Conservation (phyloP, 805 yeast species). For the Citeromyces matritensis region DNA sequence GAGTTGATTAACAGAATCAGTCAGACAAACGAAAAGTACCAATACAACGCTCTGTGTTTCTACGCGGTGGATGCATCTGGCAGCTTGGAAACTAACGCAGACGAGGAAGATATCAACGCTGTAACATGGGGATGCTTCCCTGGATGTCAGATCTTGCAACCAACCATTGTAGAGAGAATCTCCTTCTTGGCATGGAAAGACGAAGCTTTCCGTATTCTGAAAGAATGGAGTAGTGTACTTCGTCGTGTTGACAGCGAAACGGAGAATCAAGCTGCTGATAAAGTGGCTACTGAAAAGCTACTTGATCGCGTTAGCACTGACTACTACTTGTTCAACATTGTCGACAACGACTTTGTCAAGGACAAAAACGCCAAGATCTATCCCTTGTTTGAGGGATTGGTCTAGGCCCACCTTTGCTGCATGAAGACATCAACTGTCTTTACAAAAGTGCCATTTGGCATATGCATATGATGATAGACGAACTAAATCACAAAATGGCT, state of each 20-base stretch:
- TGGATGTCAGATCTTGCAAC: slow-evolving; percentile 86
- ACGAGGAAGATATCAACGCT: slow-evolving; percentile 72
- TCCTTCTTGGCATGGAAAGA: slow-evolving; percentile 97
- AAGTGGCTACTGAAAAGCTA: slow-evolving; percentile 10
- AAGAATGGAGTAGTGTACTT: slow-evolving; percentile 61
- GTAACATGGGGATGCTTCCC: slow-evolving; percentile 99
- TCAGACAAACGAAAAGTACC: slow-evolving; percentile 16
- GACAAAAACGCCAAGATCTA: slow-evolving; percentile 42
- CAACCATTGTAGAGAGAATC: slow-evolving; percentile 85
- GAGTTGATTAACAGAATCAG: slow-evolving; percentile 28
- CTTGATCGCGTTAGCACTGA: slow-evolving; percentile 32
- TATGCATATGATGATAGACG: background rate
- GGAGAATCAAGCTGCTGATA: slow-evolving; percentile 7
- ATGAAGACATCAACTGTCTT: slow-evolving; percentile 5
- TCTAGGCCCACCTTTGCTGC: background rate
- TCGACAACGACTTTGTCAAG: slow-evolving; percentile 63
- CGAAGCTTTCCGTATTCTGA: slow-evolving; percentile 72
- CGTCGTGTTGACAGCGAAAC: no score
- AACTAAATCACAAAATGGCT: no score
- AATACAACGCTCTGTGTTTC: slow-evolving; percentile 46
- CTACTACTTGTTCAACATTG: slow-evolving; percentile 73
- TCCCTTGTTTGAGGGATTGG: slow-evolving; percentile 24
- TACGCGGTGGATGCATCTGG: slow-evolving; percentile 54
- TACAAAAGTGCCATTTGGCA: background rate
- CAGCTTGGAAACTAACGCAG: slow-evolving; percentile 53